Evolutionary conservation across 2,329 filamentous ascomycete species (phyloP).

Genomic region (Fusarium begoniae): DNA sequence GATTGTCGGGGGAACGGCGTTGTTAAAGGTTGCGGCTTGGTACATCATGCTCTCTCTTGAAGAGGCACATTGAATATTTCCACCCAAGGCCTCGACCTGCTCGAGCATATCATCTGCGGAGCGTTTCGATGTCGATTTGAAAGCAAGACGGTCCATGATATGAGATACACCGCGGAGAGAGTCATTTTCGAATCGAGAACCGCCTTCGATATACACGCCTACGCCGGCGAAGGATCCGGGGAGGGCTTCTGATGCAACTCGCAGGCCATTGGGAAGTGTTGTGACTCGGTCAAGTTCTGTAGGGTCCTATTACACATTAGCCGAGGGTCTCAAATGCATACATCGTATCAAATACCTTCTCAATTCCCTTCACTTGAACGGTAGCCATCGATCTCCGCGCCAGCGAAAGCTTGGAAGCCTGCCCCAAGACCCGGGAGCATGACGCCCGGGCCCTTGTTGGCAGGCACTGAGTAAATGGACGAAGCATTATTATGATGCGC

Average conservation of each 20-base stretch:
- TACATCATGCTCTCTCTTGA: conserved; percentile 98
- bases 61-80: conserved; percentile 96
- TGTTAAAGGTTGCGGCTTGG: conserved; percentile 97
- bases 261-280: conserved; percentile 88
- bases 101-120: conserved; percentile 88
- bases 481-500: conserved; percentile 45
- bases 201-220: conserved; percentile 94
- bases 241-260: conserved; percentile 92
- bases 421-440: conserved; percentile 38
- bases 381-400: conserved; percentile 46
- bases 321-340: accelerated
- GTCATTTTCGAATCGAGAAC: conserved; percentile 91
- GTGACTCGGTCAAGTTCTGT: conserved; percentile 89
- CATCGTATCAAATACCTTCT: conserved; percentile 40
- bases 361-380: conserved; percentile 49
- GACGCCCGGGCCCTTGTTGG: conserved; percentile 41
- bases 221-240: conserved; percentile 95
- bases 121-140: conserved; percentile 82
- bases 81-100: conserved; percentile 85
- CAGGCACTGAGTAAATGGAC: conserved; percentile 48
- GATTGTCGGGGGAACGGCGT: conserved; percentile 82
- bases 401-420: conserved; percentile 34
- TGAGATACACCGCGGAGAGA: conserved; percentile 90
- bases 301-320: conserved; percentile 67
- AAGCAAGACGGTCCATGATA: conserved; percentile 94